Percentiles rank a stretch among this genome's conserved stretches.
Conservation (phyloP, 495 filamentous ascomycete species). For the Hypoxylon fragiforme region DNA sequence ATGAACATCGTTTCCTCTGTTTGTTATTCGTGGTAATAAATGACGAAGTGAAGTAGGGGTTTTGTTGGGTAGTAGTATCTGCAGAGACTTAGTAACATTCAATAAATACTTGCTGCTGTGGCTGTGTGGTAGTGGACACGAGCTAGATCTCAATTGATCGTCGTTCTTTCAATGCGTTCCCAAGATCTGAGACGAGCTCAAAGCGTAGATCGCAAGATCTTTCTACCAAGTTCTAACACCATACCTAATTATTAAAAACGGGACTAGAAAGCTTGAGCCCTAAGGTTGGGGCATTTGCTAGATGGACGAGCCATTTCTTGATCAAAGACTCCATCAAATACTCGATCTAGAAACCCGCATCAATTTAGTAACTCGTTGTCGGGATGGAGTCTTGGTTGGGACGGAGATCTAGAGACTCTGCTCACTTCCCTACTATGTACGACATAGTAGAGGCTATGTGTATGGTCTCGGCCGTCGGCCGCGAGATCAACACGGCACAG, state of each 20-base stretch:
- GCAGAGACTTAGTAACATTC: too few relatives aligned
- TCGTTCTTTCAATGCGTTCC: background rate
- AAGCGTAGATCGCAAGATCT: constrained; percentile 10
- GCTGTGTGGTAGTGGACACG: background rate
- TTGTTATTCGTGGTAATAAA: background rate
- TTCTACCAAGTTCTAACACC: too few relatives aligned
- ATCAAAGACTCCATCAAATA: too few relatives aligned
- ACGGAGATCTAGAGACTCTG: background rate
- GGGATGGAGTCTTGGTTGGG: too few relatives aligned
- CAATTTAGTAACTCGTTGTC: too few relatives aligned
- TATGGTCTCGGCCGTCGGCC: background rate
- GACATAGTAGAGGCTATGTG: background rate
- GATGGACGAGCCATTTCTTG: too few relatives aligned
- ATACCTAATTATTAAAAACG: background rate
- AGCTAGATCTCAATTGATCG: background rate
- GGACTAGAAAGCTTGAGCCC: constrained; percentile 2
- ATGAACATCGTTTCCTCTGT: background rate
- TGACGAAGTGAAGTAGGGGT: background rate
- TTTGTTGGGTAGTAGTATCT: background rate
- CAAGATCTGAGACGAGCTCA: background rate
- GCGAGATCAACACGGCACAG: constrained; percentile 1
- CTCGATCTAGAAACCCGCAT: too few relatives aligned
- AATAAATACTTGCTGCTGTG: background rate
- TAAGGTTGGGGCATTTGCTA: constrained; percentile 3
- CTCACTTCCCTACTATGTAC: background rate